These are phyloP conservation scores for Leonotis leonurus DNA, from an alignment of 257 asterid genomes.

Conservation along the genomic window DNA sequence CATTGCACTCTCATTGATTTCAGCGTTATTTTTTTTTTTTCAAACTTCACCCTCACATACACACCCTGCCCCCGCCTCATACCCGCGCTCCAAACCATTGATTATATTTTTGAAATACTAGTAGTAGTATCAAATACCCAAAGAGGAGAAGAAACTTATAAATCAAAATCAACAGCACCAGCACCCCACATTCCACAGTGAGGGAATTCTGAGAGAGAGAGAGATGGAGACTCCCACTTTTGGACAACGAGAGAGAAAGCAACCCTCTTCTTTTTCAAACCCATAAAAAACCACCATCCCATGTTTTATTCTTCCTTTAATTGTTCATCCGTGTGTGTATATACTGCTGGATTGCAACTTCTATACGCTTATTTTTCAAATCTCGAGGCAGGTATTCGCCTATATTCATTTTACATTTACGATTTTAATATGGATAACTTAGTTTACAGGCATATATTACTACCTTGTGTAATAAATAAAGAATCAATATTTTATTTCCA, in stretches of 20 bases:
- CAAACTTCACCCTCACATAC: slow-evolving; percentile 39
- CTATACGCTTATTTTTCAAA: slow-evolving; percentile 30
- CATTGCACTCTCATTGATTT: slow-evolving; percentile 75
- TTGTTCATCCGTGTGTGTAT: not conserved
- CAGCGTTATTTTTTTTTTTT: slow-evolving; percentile 58
- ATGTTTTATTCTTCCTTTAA: slow-evolving; percentile 18
- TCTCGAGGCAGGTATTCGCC: slow-evolving; percentile 57
- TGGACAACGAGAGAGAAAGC: slow-evolving; percentile 39
- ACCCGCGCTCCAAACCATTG: slow-evolving; percentile 89
- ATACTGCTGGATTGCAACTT: slow-evolving; percentile 27
- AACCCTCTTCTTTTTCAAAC: slow-evolving; percentile 30
- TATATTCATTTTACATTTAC: not conserved
- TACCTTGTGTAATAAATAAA: slow-evolving; percentile 5
- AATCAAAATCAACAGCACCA: slow-evolving; percentile 6
- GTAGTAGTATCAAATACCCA: not conserved
- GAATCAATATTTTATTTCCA: slow-evolving; percentile 10
- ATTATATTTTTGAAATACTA: slow-evolving; percentile 20
- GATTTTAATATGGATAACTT: not conserved
- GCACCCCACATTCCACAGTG: slow-evolving; percentile 19
- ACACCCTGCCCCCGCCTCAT: no score
- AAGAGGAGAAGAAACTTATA: not conserved
- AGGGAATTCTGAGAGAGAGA: slow-evolving; percentile 19
- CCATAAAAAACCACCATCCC: slow-evolving; percentile 28
- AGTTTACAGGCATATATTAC: slow-evolving; percentile 1
- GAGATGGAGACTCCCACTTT: slow-evolving; percentile 27